Conservation (phyloP, 345 rosid species). For the Eucalyptus fibrosa region DNA sequence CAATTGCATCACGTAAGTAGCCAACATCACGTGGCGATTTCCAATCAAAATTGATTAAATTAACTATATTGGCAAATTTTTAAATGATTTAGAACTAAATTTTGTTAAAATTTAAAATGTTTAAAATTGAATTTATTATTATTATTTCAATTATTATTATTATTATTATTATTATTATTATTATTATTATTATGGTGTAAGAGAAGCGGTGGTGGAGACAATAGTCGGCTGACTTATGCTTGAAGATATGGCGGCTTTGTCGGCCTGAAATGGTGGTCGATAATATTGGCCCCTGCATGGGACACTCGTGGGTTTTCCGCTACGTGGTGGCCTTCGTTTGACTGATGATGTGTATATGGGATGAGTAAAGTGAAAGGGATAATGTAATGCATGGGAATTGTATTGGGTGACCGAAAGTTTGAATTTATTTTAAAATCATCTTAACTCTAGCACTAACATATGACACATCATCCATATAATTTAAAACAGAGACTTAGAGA, state of each 20-base stretch:
- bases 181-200: no score
- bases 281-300: background rate
- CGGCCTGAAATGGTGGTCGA: background rate
- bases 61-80: background rate
- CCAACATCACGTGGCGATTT: rapidly evolving
- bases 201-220: background rate
- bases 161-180: no score
- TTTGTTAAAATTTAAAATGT: no score
- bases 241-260: background rate
- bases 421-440: background rate
- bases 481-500: background rate
- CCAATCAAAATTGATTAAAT: no score
- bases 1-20: rapidly evolving
- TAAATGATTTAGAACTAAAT: background rate
- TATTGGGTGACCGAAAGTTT: background rate
- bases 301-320: background rate
- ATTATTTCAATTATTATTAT: no score
- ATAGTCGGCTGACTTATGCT: background rate
- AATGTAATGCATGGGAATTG: background rate
- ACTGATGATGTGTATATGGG: background rate
- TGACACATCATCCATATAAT: background rate
- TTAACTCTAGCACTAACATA: background rate
- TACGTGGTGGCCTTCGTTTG: background rate
- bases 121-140: no score
- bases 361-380: background rate